These are phyloP conservation scores for Flaveria robusta DNA, from an alignment of 129 eudicot genomes.

Conservation along the genomic window DNA sequence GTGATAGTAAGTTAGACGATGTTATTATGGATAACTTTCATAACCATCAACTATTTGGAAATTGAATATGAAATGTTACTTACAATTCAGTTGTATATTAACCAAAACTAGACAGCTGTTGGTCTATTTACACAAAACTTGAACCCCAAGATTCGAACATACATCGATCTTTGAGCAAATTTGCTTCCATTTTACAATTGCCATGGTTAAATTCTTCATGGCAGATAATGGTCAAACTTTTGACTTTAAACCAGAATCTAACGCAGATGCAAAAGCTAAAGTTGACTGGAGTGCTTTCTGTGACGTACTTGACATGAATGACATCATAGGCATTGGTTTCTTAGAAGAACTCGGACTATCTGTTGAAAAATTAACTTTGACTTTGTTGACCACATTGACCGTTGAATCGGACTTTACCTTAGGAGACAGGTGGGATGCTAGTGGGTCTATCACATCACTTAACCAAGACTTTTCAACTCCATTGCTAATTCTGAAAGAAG, in stretches of 20 bases:
- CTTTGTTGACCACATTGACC: slow-evolving; percentile 23
- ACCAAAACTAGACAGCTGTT: slow-evolving; percentile 1
- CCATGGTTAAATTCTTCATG: neutral
- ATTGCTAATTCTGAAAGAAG: slow-evolving; percentile 14
- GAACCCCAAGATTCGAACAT: neutral
- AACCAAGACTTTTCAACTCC: slow-evolving; percentile 36
- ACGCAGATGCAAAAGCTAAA: slow-evolving; percentile 65
- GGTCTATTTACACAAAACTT: neutral
- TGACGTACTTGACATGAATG: slow-evolving; percentile 51
- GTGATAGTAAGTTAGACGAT: neutral
- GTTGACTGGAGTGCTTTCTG: slow-evolving; percentile 60
- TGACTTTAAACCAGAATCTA: slow-evolving; percentile 50
- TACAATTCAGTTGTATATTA: slow-evolving; percentile 10
- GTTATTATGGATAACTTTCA: slow-evolving; percentile 5
- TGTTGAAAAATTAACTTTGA: slow-evolving; percentile 26
- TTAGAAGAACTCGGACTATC: slow-evolving; percentile 31
- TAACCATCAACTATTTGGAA: neutral
- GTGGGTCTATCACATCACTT: slow-evolving; percentile 23
- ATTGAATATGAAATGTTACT: slow-evolving; percentile 1
- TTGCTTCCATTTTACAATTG: slow-evolving; percentile 5
- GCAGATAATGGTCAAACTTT: slow-evolving; percentile 27
- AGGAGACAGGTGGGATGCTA: neutral
- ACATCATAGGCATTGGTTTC: slow-evolving; percentile 37
- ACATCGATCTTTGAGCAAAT: neutral
- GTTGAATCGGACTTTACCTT: slow-evolving; percentile 21